A percentile compares a stretch with the other conserved stretches of the same genome.
Evolutionary conservation across 169 alveolate species (phyloP).

Genomic region (Cryptosporidium meleagridis): DNA sequence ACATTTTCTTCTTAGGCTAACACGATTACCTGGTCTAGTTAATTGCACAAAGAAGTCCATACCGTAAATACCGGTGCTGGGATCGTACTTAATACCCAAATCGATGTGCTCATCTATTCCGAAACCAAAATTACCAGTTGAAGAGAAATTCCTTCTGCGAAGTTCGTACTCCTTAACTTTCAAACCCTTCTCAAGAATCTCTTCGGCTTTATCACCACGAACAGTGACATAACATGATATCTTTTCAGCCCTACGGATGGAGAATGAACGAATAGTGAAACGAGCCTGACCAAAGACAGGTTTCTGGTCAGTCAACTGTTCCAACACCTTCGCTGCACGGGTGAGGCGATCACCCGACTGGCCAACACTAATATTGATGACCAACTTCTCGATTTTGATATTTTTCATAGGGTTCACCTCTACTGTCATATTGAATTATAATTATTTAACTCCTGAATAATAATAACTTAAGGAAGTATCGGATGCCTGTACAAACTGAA

Average conservation of each 20-base stretch:
- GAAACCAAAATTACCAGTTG: slow-evolving; percentile 99
- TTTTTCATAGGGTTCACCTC: slow-evolving; percentile 97
- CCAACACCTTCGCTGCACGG: slow-evolving; percentile 98
- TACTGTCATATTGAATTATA: slow-evolving; percentile 36
- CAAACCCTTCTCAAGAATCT: slow-evolving; percentile 97
- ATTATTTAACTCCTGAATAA: not conserved
- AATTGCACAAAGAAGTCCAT: slow-evolving; percentile 99
- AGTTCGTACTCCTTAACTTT: slow-evolving; percentile 99
- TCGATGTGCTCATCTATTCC: slow-evolving; percentile 99
- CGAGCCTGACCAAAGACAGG: slow-evolving; percentile 97
- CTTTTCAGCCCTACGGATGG: slow-evolving; percentile 98
- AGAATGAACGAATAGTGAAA: slow-evolving; percentile 95
- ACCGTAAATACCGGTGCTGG: slow-evolving; percentile 97
- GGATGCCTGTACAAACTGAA: slow-evolving; percentile 15
- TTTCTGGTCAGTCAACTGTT: slow-evolving; percentile 98
- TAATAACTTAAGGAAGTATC: not conserved
- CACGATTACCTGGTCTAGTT: slow-evolving; percentile 98
- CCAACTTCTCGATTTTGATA: slow-evolving; percentile 97
- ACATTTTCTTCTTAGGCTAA: slow-evolving; percentile 92
- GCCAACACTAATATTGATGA: slow-evolving; percentile 98
- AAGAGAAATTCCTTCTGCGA: slow-evolving; percentile 95
- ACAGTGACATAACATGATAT: slow-evolving; percentile 98
- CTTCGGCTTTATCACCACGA: slow-evolving; percentile 99
- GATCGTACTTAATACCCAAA: slow-evolving; percentile 99
- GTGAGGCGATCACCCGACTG: slow-evolving; percentile 98